A percentile compares a stretch with the other conserved stretches of the same genome.
Conservation (phyloP, 352 stramenopile species). For the Bremia lactucae region DNA sequence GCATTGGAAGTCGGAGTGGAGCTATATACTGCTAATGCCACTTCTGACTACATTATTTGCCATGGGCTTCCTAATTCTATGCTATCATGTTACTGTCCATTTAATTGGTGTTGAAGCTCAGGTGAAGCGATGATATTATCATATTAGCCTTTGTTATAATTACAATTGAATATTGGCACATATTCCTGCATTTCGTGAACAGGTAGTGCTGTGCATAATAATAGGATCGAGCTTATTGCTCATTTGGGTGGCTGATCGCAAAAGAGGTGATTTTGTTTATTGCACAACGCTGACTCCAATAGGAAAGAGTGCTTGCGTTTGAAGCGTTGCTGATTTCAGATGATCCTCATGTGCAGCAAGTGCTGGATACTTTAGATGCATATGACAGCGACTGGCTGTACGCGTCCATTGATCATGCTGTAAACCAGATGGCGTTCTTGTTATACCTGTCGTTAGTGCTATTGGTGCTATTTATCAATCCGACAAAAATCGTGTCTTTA, state of each 20-base stretch:
- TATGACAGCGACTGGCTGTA: slow-evolving; percentile 82
- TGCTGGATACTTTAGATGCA: slow-evolving; percentile 45
- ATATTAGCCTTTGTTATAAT: too few species aligned
- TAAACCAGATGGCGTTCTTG: slow-evolving; percentile 75
- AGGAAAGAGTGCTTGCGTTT: too few species aligned
- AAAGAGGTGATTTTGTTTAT: slow-evolving; percentile 39
- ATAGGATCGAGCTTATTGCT: slow-evolving; percentile 40
- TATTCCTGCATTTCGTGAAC: not conserved
- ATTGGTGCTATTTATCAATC: slow-evolving; percentile 50
- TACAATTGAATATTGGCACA: not conserved
- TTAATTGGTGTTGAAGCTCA: slow-evolving; percentile 41
- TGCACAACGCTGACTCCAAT: too few species aligned
- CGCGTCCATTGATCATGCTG: slow-evolving; percentile 60
- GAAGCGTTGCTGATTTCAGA: slow-evolving; percentile 19
- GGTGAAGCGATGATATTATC: too few species aligned
- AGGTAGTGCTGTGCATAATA: slow-evolving; percentile 48
- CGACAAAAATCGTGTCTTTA: slow-evolving; percentile 59
- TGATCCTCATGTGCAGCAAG: slow-evolving; percentile 35
- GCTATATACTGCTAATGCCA: slow-evolving; percentile 47
- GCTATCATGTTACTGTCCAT: slow-evolving; percentile 50
- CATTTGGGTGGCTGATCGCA: slow-evolving; percentile 62
- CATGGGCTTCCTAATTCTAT: slow-evolving; percentile 45
- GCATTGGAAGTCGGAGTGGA: slow-evolving; percentile 54
- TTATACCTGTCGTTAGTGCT: slow-evolving; percentile 50
- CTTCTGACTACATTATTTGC: slow-evolving; percentile 39